A percentile compares a stretch with the other conserved stretches of the same genome.
Evolutionary conservation across 306 rosid genomes (phyloP).

Genomic region (Herpetospermum pedunculosum): DNA sequence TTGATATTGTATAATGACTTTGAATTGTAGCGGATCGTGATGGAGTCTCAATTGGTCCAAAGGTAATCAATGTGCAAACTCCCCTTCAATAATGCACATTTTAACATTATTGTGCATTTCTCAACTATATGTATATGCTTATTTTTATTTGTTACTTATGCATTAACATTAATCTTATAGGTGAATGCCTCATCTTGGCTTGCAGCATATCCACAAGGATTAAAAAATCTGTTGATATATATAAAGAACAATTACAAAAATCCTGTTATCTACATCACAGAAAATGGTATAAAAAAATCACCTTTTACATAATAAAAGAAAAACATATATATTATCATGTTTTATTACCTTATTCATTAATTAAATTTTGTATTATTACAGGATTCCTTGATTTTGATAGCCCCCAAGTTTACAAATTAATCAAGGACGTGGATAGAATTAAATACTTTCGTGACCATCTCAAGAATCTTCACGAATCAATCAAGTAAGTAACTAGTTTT

Average conservation of each 20-base stretch:
- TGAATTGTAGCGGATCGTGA: constrained; percentile 1
- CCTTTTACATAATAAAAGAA: not conserved
- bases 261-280: constrained; percentile 34
- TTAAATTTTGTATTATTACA: too few species aligned
- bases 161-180: not conserved
- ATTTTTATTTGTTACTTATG: not conserved
- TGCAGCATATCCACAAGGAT: constrained; percentile 18
- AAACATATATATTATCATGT: not conserved
- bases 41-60: constrained; percentile 26
- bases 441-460: too few species aligned
- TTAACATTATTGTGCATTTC: too few species aligned
- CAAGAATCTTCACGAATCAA: too few species aligned
- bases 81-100: not conserved
- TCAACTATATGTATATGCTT: not conserved
- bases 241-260: constrained; percentile 10
- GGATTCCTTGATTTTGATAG: too few species aligned
- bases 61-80: constrained; percentile 1
- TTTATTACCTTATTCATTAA: too few species aligned
- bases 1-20: too few species aligned
- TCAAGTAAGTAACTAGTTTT: too few species aligned
- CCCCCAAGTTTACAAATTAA: too few species aligned
- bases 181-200: constrained; percentile 8
- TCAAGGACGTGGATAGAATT: too few species aligned
- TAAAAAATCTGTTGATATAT: constrained; percentile 16
- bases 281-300: constrained; percentile 23